Percentiles rank a stretch among this genome's conserved stretches.
These are phyloP conservation scores for Taxillus chinensis DNA, from an alignment of 164 flowering plant species.

Conservation along the genomic window DNA sequence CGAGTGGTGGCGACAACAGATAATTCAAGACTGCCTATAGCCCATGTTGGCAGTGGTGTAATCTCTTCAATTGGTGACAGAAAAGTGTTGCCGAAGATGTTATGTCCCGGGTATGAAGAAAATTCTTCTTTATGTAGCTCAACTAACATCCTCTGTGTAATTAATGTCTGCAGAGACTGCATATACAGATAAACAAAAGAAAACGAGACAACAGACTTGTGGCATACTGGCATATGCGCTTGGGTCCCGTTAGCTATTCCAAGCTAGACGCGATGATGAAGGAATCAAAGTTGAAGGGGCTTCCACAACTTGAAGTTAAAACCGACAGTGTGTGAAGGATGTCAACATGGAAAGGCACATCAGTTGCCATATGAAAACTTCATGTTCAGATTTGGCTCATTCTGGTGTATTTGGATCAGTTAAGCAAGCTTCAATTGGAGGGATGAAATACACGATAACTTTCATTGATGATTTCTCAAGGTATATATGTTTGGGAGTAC, in stretches of 20 bases:
- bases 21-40: not conserved
- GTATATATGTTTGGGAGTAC: not conserved
- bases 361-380: not conserved
- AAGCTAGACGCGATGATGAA: not conserved
- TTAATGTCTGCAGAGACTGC: not conserved
- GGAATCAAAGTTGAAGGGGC: not conserved
- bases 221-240: not conserved
- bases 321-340: not conserved
- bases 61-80: no score
- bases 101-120: not conserved
- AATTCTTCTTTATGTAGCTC: not conserved
- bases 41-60: not conserved
- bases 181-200: not conserved
- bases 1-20: not conserved
- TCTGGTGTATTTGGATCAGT: not conserved
- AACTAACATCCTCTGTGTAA: not conserved
- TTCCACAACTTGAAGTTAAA: not conserved
- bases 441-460: not conserved
- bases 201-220: not conserved
- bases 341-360: not conserved
- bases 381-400: not conserved
- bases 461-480: constrained; percentile 1
- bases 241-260: not conserved
- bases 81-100: not conserved
- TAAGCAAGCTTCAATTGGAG: no score